A percentile compares a stretch with the other conserved stretches of the same genome.
Evolutionary conservation across 805 yeast species (phyloP).

Genomic region (Metschnikowia koreensis): DNA sequence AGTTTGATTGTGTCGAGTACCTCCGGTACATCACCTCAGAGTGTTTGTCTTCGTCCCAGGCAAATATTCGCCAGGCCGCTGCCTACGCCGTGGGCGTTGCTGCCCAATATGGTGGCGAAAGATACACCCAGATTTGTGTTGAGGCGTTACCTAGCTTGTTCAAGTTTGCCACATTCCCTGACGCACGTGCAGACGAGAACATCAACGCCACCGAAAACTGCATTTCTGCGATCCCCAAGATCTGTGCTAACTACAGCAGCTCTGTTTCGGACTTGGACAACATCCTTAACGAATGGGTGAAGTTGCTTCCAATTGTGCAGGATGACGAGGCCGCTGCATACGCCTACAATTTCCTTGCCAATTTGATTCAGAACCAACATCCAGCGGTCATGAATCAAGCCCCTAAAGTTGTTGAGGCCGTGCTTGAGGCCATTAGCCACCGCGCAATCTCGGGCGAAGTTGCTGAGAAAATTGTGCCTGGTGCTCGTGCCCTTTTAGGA

Average conservation of each 20-base stretch:
- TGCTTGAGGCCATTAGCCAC: slow-evolving; percentile 72
- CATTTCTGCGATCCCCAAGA: slow-evolving; percentile 77
- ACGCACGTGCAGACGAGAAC: slow-evolving; percentile 82
- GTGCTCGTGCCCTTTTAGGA: slow-evolving; percentile 63
- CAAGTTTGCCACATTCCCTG: slow-evolving; percentile 71
- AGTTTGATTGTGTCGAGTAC: slow-evolving; percentile 60
- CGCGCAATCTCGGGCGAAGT: slow-evolving; percentile 66
- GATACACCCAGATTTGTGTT: slow-evolving; percentile 60
- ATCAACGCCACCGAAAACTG: slow-evolving; percentile 85
- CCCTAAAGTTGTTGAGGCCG: slow-evolving; percentile 62
- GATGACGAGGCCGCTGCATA: slow-evolving; percentile 89
- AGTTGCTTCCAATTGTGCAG: slow-evolving; percentile 73
- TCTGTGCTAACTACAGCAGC: slow-evolving; percentile 63
- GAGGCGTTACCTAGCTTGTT: slow-evolving; percentile 74
- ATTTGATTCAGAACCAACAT: slow-evolving; percentile 67
- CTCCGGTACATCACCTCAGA: slow-evolving; percentile 66
- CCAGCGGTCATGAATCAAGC: slow-evolving; percentile 53
- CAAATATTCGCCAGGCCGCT: slow-evolving; percentile 83
- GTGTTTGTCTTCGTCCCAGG: slow-evolving; percentile 60
- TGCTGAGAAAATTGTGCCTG: slow-evolving; percentile 61
- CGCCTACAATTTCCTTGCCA: slow-evolving; percentile 71
- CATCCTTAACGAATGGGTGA: slow-evolving; percentile 73
- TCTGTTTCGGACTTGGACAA: slow-evolving; percentile 59
- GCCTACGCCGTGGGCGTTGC: slow-evolving; percentile 81
- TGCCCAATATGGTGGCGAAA: slow-evolving; percentile 73